Evolutionary conservation across 768 basidiomycete genomes (phyloP).

Genomic region (Paxillus involutus): DNA sequence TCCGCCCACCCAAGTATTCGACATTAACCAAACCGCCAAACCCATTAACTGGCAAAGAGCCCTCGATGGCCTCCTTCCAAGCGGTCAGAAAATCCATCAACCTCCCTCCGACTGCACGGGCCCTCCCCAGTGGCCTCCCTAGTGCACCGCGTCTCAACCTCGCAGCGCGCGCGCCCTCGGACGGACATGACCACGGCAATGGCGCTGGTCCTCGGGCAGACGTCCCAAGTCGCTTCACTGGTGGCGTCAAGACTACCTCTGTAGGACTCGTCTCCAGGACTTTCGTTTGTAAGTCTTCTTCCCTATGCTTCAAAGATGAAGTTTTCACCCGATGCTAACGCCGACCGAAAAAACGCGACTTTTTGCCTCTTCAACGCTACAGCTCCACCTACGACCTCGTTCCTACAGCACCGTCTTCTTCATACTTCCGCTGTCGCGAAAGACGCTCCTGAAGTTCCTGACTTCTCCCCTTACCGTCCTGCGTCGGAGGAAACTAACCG

Average conservation of each 20-base stretch:
- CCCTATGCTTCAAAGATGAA: slow-evolving; percentile 4
- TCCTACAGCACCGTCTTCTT: slow-evolving; percentile 67
- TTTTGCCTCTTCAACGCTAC: neutral
- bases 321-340: slow-evolving; percentile 14
- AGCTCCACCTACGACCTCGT: slow-evolving; percentile 52
- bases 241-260: slow-evolving; percentile 46
- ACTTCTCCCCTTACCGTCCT: slow-evolving; percentile 81
- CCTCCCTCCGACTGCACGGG: slow-evolving; percentile 77
- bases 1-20: slow-evolving; percentile 15
- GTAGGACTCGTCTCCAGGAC: slow-evolving; percentile 65
- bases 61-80: slow-evolving; percentile 63
- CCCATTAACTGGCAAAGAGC: neutral
- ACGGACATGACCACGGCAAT: slow-evolving; percentile 60
- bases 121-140: slow-evolving; percentile 80
- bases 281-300: slow-evolving; percentile 50
- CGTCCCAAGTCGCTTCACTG: slow-evolving; percentile 61
- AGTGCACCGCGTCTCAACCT: slow-evolving; percentile 74
- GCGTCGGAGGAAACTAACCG: slow-evolving; percentile 66
- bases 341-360: slow-evolving; percentile 7
- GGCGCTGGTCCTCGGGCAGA: slow-evolving; percentile 59
- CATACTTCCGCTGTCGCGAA: slow-evolving; percentile 71
- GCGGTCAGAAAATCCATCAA: slow-evolving; percentile 81
- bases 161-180: slow-evolving; percentile 59
- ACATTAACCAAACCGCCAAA: neutral
- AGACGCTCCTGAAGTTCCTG: slow-evolving; percentile 82